A percentile compares a stretch with the other conserved stretches of the same genome.
These are phyloP conservation scores for Coccinonectria pachysandricola DNA, from an alignment of 2,329 filamentous ascomycete genomes.

Conservation along the genomic window DNA sequence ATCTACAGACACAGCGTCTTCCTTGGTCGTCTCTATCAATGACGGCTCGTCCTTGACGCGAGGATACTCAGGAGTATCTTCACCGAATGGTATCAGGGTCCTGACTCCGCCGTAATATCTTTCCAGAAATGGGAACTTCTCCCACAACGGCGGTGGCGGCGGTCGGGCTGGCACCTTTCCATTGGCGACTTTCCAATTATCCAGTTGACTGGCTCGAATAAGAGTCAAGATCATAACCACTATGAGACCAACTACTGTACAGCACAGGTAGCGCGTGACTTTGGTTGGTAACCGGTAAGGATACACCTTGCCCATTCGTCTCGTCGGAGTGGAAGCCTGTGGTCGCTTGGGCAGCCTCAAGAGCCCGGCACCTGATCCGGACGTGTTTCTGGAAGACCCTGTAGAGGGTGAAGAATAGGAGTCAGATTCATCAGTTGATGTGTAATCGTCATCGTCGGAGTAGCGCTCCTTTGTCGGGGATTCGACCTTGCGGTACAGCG, in stretches of 20 bases:
- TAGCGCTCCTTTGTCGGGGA: constrained; percentile 38
- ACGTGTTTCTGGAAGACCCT: constrained; percentile 40
- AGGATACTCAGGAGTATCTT: constrained; percentile 77
- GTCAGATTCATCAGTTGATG: constrained; percentile 36
- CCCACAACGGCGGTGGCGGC: constrained; percentile 63
- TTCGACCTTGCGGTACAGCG: constrained; percentile 38
- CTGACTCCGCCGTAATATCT: constrained; percentile 85
- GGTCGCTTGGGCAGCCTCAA: constrained; percentile 34
- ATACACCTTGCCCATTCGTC: constrained; percentile 19
- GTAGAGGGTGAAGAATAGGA: constrained; percentile 31
- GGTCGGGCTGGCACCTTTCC: constrained; percentile 34
- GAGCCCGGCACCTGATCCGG: constrained; percentile 31
- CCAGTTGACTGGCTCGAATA: constrained; percentile 61
- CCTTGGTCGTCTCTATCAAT: constrained; percentile 6
- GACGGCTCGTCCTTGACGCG: constrained; percentile 47
- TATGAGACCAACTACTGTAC: constrained; percentile 58
- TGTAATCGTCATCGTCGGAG: constrained; percentile 39
- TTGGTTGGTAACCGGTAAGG: constrained; percentile 59
- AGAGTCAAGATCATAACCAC: constrained; percentile 69
- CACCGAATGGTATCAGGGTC: constrained; percentile 51
- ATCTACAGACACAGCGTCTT: constrained; percentile 3
- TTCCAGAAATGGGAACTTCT: constrained; percentile 73
- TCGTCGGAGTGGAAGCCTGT: constrained; percentile 10
- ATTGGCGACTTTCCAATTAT: constrained; percentile 53
- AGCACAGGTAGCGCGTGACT: constrained; percentile 68